A percentile compares a stretch with the other conserved stretches of the same genome.
Conservation (phyloP, 495 filamentous ascomycete genomes). For the Neurospora tetrasperma region DNA sequence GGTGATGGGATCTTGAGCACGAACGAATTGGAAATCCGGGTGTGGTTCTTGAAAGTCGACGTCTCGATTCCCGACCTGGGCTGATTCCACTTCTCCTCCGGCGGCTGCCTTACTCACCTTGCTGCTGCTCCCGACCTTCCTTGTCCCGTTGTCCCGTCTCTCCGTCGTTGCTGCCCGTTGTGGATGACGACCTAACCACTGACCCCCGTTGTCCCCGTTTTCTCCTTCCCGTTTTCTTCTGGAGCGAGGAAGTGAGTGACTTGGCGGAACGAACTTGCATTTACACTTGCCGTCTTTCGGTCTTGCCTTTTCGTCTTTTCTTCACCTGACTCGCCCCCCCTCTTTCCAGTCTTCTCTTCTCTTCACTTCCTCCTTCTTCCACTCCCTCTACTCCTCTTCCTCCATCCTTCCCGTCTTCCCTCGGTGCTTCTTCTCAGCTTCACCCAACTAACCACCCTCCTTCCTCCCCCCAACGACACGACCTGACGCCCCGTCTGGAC, state of each 20-base stretch:
- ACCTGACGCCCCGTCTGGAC: not conserved
- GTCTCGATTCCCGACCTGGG: not conserved
- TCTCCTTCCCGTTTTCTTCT: not conserved
- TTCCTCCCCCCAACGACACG: not conserved
- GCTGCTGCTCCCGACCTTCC: too few species aligned
- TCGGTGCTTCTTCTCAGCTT: not conserved
- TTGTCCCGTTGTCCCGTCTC: not conserved
- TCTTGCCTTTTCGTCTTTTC: not conserved
- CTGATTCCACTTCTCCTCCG: not conserved
- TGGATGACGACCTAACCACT: not conserved
- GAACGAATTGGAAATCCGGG: too few species aligned
- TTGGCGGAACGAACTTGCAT: not conserved
- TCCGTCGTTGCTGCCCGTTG: not conserved
- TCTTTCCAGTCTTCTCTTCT: not conserved
- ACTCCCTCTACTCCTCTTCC: not conserved
- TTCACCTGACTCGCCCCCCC: not conserved
- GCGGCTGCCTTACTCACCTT: not conserved
- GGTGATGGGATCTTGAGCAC: not conserved
- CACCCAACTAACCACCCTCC: not conserved
- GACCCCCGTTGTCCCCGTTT: not conserved
- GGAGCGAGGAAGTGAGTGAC: not conserved
- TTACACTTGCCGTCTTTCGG: not conserved
- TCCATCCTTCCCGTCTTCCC: not conserved
- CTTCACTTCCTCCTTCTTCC: not conserved
- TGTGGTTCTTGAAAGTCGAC: not conserved